Conservation (phyloP, 1,284 basidiomycete species). For the Naganishia sp. region DNA sequence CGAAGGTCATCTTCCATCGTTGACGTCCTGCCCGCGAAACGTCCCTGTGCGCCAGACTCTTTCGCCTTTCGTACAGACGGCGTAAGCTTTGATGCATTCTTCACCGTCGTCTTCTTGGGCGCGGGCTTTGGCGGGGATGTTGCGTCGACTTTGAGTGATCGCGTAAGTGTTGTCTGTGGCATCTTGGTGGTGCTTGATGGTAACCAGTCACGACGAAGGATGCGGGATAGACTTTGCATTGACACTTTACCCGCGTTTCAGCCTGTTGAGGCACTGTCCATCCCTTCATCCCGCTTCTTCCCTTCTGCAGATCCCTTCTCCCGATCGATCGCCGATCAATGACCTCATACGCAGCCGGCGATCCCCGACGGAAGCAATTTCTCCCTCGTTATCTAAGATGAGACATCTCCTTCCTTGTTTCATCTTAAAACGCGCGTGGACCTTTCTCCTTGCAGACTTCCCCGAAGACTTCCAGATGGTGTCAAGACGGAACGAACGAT, state of each 20-base stretch:
- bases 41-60: constrained; percentile 23
- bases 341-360: neutral
- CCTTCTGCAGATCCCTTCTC: neutral
- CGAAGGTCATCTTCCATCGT: constrained; percentile 25
- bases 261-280: neutral
- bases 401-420: constrained; percentile 1
- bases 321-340: constrained; percentile 13
- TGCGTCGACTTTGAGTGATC: constrained; percentile 17
- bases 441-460: neutral
- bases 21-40: constrained; percentile 6
- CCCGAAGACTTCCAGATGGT: neutral
- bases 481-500: neutral
- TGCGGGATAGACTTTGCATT: neutral
- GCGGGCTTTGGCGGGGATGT: constrained; percentile 1
- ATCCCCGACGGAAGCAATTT: neutral
- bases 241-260: neutral
- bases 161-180: constrained; percentile 29
- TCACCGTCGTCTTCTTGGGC: constrained; percentile 4
- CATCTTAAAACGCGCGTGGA: constrained; percentile 2
- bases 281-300: neutral
- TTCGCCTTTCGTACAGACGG: constrained; percentile 28
- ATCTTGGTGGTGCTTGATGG: neutral
- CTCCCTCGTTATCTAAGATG: constrained; percentile 14
- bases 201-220: neutral
- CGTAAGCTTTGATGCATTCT: constrained; percentile 25